Percentiles rank a stretch among this genome's conserved stretches.
Evolutionary conservation across 2,329 filamentous ascomycete genomes (phyloP).

Genomic region (Diaporthe sp.): DNA sequence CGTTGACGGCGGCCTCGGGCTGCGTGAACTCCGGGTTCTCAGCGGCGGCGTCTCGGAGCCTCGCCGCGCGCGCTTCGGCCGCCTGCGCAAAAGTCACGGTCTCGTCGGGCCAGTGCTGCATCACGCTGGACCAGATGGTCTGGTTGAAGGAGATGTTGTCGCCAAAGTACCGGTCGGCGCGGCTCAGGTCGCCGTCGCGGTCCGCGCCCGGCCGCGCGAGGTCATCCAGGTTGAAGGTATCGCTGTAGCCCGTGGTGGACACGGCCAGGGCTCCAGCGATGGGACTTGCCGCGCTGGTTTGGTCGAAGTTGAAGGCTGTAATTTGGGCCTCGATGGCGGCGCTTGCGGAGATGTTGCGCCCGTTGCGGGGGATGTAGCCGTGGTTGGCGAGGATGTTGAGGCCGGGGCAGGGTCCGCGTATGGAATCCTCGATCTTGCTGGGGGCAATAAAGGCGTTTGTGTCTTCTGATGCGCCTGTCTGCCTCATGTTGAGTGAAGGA

Average conservation of each 20-base stretch:
- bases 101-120: slow-evolving; percentile 19
- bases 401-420: slow-evolving; percentile 49
- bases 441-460: neutral
- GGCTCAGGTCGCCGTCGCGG: slow-evolving; percentile 43
- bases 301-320: slow-evolving; percentile 41
- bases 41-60: slow-evolving; percentile 24
- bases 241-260: slow-evolving; percentile 37
- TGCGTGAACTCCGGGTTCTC: slow-evolving; percentile 28
- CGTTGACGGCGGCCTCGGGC: slow-evolving; percentile 1
- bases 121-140: slow-evolving; percentile 13
- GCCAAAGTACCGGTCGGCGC: slow-evolving; percentile 44
- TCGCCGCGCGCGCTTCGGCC: slow-evolving; percentile 19
- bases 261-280: slow-evolving; percentile 48
- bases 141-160: slow-evolving; percentile 31
- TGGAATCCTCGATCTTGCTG: slow-evolving; percentile 27
- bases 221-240: slow-evolving; percentile 42
- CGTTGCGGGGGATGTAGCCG: slow-evolving; percentile 50
- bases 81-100: slow-evolving; percentile 24
- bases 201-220: slow-evolving; percentile 41
- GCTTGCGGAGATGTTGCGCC: slow-evolving; percentile 46
- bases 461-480: neutral
- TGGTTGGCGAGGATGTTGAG: slow-evolving; percentile 54
- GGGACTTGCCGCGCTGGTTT: slow-evolving; percentile 27
- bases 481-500: neutral
- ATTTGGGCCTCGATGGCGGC: slow-evolving; percentile 44